Percentiles rank a stretch among this genome's conserved stretches.
phyloP scores from a whole-genome alignment of 306 rosid species.

The Quercus berberidifolia region DNA sequence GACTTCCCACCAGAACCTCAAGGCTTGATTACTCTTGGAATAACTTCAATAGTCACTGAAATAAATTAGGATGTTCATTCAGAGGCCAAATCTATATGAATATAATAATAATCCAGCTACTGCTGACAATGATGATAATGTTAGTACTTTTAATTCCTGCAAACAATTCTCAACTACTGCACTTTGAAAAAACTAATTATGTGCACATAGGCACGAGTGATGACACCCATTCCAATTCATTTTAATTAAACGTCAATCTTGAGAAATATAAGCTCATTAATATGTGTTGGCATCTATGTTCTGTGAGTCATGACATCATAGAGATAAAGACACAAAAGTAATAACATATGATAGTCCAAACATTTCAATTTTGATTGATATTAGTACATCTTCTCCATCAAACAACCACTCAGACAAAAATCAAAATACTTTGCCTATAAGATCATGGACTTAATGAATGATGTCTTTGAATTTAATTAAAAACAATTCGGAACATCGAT shows the following conservation, averaged over 20 bases:
- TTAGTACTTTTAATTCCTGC: neutral
- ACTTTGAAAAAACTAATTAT: neutral
- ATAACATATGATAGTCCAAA: neutral
- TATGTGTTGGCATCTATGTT: neutral
- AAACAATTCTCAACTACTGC: neutral
- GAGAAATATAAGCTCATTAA: neutral
- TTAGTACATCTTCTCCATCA: neutral
- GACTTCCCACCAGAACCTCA: slow-evolving; percentile 13
- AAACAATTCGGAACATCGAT: neutral
- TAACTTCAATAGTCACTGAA: slow-evolving; percentile 11
- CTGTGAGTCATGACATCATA: neutral
- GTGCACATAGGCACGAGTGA: neutral
- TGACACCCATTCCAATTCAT: neutral
- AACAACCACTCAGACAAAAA: neutral
- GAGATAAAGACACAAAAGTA: neutral
- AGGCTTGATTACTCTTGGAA: slow-evolving; percentile 19
- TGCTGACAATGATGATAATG: neutral
- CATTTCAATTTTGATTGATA: neutral
- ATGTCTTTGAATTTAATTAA: neutral
- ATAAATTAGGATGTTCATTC: neutral
- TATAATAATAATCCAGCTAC: neutral
- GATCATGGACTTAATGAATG: neutral
- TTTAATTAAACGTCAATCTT: neutral
- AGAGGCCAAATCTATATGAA: neutral
- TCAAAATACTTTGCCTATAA: neutral